A percentile compares a stretch with the other conserved stretches of the same genome.
Conservation (phyloP, 257 asterid genomes). For the Ocimum tenuiflorum region DNA sequence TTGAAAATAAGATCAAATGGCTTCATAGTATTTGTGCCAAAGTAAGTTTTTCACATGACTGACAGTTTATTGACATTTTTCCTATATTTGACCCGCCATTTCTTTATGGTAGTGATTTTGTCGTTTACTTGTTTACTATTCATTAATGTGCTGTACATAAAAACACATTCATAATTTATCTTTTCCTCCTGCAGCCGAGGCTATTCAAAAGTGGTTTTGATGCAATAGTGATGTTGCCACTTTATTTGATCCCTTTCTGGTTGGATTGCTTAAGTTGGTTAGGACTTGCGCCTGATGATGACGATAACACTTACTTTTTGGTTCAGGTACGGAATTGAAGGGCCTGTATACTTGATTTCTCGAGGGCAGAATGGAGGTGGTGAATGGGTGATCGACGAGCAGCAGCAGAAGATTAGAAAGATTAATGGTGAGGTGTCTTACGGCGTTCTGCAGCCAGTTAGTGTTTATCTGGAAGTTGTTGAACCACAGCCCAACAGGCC, state of each 20-base stretch:
- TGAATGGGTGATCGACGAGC: conserved; percentile 77
- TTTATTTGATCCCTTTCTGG: not conserved
- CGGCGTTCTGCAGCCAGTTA: conserved; percentile 70
- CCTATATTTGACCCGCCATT: not conserved
- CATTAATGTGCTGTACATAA: not conserved
- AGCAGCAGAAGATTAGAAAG: conserved; percentile 64
- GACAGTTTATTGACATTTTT: not conserved
- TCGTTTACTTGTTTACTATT: not conserved
- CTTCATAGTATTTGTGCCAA: conserved; percentile 88
- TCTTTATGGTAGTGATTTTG: not conserved
- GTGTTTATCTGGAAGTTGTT: conserved; percentile 80
- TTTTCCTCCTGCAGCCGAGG: not conserved
- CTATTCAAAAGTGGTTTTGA: conserved; percentile 3
- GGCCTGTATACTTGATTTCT: conserved; percentile 64
- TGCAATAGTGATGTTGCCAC: not conserved
- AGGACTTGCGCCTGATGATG: not conserved
- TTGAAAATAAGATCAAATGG: conserved; percentile 88
- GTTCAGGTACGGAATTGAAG: conserved; percentile 89
- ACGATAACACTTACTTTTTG: not conserved
- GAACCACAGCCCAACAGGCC: conserved; percentile 97
- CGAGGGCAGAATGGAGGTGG: conserved; percentile 57
- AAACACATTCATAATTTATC: too few species aligned
- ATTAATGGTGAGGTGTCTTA: conserved; percentile 42
- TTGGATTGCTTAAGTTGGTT: not conserved
- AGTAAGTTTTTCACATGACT: conserved; percentile 37